Evolutionary conservation across 306 rosid species (phyloP).

Genomic region (Acacia acuminata): DNA sequence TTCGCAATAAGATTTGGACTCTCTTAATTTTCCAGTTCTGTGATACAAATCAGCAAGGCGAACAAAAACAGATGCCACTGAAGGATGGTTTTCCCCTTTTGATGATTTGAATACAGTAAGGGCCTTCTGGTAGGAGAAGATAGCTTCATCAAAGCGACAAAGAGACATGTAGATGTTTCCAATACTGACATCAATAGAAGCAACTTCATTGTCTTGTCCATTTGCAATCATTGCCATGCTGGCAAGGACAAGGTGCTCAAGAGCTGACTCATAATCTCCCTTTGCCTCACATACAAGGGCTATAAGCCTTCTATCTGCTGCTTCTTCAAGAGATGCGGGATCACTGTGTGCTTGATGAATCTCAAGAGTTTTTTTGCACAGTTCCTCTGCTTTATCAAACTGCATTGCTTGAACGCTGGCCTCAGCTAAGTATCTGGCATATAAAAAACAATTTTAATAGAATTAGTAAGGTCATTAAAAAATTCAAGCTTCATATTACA

Average conservation of each 20-base stretch:
- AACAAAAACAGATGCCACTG: conserved; percentile 86
- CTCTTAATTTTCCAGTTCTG: conserved; percentile 93
- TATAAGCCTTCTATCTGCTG: conserved; percentile 92
- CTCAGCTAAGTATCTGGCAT: conserved; percentile 86
- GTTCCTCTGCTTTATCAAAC: conserved; percentile 90
- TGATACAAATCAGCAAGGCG: conserved; percentile 97
- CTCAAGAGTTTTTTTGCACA: conserved; percentile 87
- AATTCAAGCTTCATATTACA: neutral
- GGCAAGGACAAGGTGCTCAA: conserved; percentile 97
- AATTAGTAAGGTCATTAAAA: neutral
- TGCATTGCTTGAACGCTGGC: conserved; percentile 99
- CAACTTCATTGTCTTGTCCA: conserved; percentile 90
- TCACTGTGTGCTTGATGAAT: conserved; percentile 91
- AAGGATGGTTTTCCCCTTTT: conserved; percentile 92
- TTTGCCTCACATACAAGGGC: conserved; percentile 91
- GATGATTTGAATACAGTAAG: conserved; percentile 92
- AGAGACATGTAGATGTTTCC: conserved; percentile 95
- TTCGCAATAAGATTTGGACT: conserved; percentile 93
- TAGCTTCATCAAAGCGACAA: conserved; percentile 94
- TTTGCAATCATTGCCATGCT: conserved; percentile 99
- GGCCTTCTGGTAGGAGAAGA: conserved; percentile 97
- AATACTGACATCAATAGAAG: conserved; percentile 92
- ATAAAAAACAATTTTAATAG: conserved; percentile 16
- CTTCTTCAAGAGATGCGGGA: conserved; percentile 97
- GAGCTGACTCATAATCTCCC: conserved; percentile 83